Evolutionary conservation across 108 stramenopile species (phyloP).

Genomic region (Nitzschia sp.): DNA sequence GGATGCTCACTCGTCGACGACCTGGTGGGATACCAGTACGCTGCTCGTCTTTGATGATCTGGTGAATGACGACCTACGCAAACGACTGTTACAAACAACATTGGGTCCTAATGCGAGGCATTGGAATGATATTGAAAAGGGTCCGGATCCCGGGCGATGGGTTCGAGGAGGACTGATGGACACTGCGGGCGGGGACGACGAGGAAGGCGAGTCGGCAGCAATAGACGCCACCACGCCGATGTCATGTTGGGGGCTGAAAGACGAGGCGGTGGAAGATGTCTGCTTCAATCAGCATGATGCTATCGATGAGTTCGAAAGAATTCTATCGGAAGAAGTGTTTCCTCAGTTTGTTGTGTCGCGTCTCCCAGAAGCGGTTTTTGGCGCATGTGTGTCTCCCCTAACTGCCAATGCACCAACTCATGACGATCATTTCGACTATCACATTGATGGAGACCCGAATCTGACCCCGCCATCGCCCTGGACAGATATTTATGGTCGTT

Average conservation of each 20-base stretch:
- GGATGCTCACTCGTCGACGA: conserved; percentile 19
- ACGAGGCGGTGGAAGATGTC: conserved; percentile 62
- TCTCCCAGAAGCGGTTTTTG: conserved; percentile 65
- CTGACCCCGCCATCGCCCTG: conserved; percentile 64
- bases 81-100: conserved; percentile 48
- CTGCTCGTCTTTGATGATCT: conserved; percentile 61
- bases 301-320: conserved; percentile 56
- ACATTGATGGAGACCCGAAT: conserved; percentile 76
- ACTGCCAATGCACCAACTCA: conserved; percentile 71
- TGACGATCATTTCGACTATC: conserved; percentile 58
- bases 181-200: not conserved
- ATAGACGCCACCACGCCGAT: not conserved
- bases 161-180: conserved; percentile 56
- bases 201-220: conserved; percentile 14
- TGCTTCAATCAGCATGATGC: conserved; percentile 58
- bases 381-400: conserved; percentile 58
- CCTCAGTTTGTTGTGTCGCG: conserved; percentile 47
- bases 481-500: conserved; percentile 70
- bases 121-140: conserved; percentile 48
- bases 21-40: conserved; percentile 58
- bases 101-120: conserved; percentile 33
- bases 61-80: conserved; percentile 42
- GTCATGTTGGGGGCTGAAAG: conserved; percentile 52
- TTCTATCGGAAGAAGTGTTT: conserved; percentile 42
- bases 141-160: conserved; percentile 66